phyloP scores from a whole-genome alignment of 345 rosid species.

The Eucalyptus fibrosa region DNA sequence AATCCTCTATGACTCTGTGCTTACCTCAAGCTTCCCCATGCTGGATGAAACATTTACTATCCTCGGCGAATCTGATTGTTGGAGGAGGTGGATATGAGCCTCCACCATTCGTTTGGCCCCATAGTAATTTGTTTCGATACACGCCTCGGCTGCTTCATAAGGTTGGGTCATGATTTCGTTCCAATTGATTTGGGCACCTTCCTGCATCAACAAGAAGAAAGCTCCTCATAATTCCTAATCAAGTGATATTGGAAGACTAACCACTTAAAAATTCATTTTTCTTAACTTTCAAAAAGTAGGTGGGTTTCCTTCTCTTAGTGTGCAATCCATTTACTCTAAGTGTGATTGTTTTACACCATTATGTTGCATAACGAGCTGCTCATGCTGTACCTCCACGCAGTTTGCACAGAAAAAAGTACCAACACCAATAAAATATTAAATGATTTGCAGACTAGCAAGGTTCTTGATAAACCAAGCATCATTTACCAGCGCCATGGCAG shows the following conservation, averaged over 20 bases:
- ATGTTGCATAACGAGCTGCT: neutral
- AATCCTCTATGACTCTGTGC: neutral
- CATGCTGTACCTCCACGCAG: neutral
- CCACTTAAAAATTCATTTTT: neutral
- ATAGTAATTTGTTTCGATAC: no score
- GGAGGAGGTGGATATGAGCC: no score
- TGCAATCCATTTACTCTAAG: neutral
- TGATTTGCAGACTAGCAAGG: neutral
- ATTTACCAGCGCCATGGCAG: neutral
- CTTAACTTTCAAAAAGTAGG: neutral
- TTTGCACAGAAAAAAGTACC: neutral
- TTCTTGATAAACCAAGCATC: neutral
- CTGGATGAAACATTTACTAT: conserved; percentile 36
- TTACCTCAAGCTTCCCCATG: conserved; percentile 25
- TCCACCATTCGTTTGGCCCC: no score
- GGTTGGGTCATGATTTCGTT: neutral
- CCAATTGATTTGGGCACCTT: neutral
- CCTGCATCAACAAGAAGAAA: neutral
- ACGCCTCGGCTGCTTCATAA: neutral
- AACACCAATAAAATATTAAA: no score
- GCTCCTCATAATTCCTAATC: neutral
- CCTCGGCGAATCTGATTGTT: conserved; percentile 21
- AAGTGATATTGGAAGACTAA: neutral
- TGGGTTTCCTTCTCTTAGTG: neutral
- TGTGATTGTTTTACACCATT: neutral